These are phyloP conservation scores for Serendipita sp. DNA, from an alignment of 768 basidiomycete genomes.

Conservation along the genomic window DNA sequence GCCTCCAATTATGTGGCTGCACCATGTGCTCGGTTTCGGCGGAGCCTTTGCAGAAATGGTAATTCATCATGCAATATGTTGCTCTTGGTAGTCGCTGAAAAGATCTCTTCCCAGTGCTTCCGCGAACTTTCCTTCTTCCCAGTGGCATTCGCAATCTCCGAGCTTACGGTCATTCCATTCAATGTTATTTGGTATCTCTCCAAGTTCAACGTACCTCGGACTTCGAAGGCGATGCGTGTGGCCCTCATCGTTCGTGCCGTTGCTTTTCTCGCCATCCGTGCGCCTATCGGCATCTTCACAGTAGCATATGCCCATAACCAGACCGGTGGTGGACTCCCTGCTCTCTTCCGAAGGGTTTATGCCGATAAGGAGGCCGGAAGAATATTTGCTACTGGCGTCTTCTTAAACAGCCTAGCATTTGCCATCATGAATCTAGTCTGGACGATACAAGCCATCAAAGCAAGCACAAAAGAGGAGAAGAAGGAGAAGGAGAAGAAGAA, in stretches of 20 bases:
- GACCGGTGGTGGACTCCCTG: background rate
- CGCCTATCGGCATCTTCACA: background rate
- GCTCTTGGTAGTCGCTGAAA: background rate
- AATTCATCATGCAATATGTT: background rate
- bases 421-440: background rate
- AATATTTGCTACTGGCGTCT: background rate
- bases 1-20: slow-evolving; percentile 1
- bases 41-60: background rate
- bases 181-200: background rate
- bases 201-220: background rate
- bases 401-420: background rate
- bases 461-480: background rate
- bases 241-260: background rate
- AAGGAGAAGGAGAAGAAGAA: background rate
- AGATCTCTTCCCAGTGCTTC: background rate
- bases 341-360: background rate
- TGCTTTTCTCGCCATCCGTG: background rate
- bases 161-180: slow-evolving; percentile 1
- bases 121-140: slow-evolving; percentile 6
- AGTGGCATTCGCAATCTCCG: background rate
- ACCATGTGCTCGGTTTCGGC: background rate
- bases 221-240: background rate
- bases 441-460: slow-evolving; percentile 1
- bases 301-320: background rate
- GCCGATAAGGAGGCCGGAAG: background rate